phyloP scores from a whole-genome alignment of 768 basidiomycete genomes.

The Rhodotorula babjevae region DNA sequence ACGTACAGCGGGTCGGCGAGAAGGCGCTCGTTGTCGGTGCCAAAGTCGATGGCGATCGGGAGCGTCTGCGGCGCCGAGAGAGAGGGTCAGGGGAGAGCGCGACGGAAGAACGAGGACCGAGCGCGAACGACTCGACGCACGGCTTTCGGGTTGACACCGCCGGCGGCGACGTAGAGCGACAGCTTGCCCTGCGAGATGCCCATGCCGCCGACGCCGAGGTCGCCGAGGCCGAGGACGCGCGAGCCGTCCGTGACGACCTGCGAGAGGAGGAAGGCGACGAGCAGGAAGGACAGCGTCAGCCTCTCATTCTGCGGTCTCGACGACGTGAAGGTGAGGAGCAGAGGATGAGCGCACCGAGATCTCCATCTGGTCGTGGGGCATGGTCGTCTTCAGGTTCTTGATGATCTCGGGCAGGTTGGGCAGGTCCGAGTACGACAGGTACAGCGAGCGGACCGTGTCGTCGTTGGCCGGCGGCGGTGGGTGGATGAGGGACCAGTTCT shows the following conservation, averaged over 20 bases:
- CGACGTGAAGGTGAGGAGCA: background rate
- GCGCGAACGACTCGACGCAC: constrained; percentile 40
- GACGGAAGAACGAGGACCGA: too few relatives aligned
- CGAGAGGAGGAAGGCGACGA: background rate
- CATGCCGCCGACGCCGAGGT: constrained; percentile 50
- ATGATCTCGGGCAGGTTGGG: constrained; percentile 70
- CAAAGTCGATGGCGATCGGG: constrained; percentile 80
- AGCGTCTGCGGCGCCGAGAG: constrained; percentile 57
- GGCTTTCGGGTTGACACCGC: constrained; percentile 54
- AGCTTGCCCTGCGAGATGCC: constrained; percentile 63
- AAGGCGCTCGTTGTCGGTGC: constrained; percentile 75
- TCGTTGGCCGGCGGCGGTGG: constrained; percentile 12
- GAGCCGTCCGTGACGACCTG: constrained; percentile 87
- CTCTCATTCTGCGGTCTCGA: too few relatives aligned
- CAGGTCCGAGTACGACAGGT: constrained; percentile 72
- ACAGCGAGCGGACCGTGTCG: constrained; percentile 44
- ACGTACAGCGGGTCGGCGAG: constrained; percentile 85
- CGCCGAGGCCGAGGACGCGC: constrained; percentile 76
- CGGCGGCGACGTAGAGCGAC: constrained; percentile 81
- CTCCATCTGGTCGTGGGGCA: constrained; percentile 65
- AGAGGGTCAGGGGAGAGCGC: too few relatives aligned
- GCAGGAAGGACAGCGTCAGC: background rate
- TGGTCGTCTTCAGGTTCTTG: constrained; percentile 48
- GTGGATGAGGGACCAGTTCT: constrained; percentile 39
- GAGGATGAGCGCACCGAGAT: constrained; percentile 53